These are phyloP conservation scores for Citrus sp. DNA, from an alignment of 345 rosid species.

Conservation along the genomic window DNA sequence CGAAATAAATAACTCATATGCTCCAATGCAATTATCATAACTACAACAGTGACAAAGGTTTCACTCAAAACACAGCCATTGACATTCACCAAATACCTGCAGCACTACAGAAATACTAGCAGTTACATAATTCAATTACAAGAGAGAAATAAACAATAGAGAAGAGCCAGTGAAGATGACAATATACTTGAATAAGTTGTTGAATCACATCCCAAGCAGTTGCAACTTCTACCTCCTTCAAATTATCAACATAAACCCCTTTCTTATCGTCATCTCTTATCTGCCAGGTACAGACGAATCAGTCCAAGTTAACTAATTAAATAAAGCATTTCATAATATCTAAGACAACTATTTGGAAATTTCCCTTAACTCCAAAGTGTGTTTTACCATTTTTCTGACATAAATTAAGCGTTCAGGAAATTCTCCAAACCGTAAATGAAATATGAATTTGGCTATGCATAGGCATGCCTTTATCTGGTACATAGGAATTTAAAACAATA, in stretches of 20 bases:
- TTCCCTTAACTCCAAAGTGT: not conserved
- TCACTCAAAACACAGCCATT: not conserved
- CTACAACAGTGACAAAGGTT: not conserved
- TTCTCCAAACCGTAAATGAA: not conserved
- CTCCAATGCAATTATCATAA: not conserved
- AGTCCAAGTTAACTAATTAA: not conserved
- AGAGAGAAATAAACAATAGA: not conserved
- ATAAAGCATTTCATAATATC: not conserved
- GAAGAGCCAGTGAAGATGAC: not conserved
- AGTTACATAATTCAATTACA: not conserved
- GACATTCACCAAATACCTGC: not conserved
- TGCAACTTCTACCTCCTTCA: conserved; percentile 83
- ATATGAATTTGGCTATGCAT: not conserved
- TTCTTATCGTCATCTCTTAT: conserved; percentile 85
- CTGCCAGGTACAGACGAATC: conserved; percentile 28
- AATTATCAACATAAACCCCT: conserved; percentile 90
- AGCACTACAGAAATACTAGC: not conserved
- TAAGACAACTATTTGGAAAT: not conserved
- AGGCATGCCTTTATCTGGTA: not conserved
- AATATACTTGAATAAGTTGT: conserved; percentile 71
- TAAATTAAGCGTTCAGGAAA: not conserved
- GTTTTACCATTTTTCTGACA: not conserved
- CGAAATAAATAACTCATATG: not conserved
- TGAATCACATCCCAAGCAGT: conserved; percentile 86
- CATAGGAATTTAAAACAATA: not conserved